Percentiles rank a stretch among this genome's conserved stretches.
These are phyloP conservation scores for Aspergillus spinulosporus DNA, from an alignment of 2,329 filamentous ascomycete species.

Conservation along the genomic window DNA sequence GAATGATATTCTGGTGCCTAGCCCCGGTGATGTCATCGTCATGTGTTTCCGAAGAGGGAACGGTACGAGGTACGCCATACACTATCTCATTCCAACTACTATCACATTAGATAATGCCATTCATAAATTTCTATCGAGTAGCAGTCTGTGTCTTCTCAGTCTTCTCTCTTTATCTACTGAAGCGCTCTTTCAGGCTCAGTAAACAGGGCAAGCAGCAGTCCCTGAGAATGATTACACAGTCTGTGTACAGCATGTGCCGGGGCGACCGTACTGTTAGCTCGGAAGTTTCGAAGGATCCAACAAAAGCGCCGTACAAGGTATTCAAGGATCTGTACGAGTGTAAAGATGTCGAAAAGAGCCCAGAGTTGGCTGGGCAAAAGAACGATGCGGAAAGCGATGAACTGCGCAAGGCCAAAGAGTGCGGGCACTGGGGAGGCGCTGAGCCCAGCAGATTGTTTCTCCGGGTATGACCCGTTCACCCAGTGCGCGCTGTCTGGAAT, in stretches of 20 bases:
- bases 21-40: constrained; percentile 6
- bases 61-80: not conserved
- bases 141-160: not conserved
- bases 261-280: constrained; percentile 58
- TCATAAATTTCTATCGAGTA: not conserved
- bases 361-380: constrained; percentile 27
- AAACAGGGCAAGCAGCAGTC: not conserved
- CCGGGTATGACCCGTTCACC: constrained; percentile 41
- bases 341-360: constrained; percentile 24
- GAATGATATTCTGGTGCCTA: constrained; percentile 1
- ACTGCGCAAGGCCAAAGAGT: constrained; percentile 57
- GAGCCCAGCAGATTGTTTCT: constrained; percentile 69
- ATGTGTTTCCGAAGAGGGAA: constrained; percentile 1
- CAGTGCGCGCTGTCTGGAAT: not conserved
- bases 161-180: not conserved
- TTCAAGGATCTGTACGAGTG: constrained; percentile 58
- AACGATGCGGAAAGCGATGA: constrained; percentile 39
- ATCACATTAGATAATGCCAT: not conserved
- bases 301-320: constrained; percentile 54
- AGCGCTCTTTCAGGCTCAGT: not conserved
- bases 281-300: constrained; percentile 56
- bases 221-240: constrained; percentile 7
- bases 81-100: not conserved
- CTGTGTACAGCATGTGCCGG: constrained; percentile 55
- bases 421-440: constrained; percentile 66